phyloP scores from a whole-genome alignment of 1,284 basidiomycete genomes.

The Anthracocystis panici-leucophaei region DNA sequence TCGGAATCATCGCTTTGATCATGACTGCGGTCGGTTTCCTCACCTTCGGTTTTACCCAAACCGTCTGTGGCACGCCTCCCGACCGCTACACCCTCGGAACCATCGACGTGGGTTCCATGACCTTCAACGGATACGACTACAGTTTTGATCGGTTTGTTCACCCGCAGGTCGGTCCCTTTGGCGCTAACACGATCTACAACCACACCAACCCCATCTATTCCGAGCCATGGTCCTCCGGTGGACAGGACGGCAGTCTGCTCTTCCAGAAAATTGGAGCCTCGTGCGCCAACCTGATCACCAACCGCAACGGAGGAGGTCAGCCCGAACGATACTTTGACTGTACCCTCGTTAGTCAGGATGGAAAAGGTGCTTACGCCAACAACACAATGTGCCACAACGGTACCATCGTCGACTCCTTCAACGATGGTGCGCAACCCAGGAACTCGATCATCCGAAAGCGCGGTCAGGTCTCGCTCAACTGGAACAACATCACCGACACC shows the following conservation, averaged over 20 bases:
- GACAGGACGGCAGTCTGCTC: conserved; percentile 90
- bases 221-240: conserved; percentile 81
- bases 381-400: conserved; percentile 57
- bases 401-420: conserved; percentile 39
- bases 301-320: conserved; percentile 61
- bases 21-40: conserved; percentile 97
- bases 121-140: conserved; percentile 93
- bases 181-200: conserved; percentile 77
- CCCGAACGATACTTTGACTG: conserved; percentile 92
- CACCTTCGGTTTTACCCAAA: conserved; percentile 97
- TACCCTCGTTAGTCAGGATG: conserved; percentile 84
- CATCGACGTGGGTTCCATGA: conserved; percentile 83
- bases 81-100: conserved; percentile 83
- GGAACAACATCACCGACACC: conserved; percentile 82
- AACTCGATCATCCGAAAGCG: conserved; percentile 69
- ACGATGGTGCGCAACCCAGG: conserved; percentile 33
- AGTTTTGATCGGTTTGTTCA: conserved; percentile 81
- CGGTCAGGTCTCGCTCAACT: conserved; percentile 92
- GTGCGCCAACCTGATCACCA: conserved; percentile 81
- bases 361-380: conserved; percentile 71
- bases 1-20: conserved; percentile 81
- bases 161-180: conserved; percentile 56
- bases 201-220: conserved; percentile 83
- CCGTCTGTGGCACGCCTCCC: conserved; percentile 87
- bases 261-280: conserved; percentile 91